A percentile compares a stretch with the other conserved stretches of the same genome.
These are phyloP conservation scores for Ophiorrhiza pumila DNA, from an alignment of 257 asterid genomes.

Conservation along the genomic window DNA sequence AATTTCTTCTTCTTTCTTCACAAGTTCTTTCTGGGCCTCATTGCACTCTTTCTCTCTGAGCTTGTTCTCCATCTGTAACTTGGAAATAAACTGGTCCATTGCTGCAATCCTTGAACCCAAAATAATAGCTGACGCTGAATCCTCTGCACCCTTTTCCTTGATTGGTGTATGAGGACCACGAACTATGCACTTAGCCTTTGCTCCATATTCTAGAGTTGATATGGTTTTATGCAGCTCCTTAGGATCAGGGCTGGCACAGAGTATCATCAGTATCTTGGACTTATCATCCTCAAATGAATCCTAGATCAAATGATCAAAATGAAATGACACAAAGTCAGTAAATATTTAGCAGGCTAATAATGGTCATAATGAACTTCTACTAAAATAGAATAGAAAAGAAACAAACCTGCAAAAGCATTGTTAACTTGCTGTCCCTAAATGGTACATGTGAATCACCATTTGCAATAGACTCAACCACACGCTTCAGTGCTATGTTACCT, in stretches of 20 bases:
- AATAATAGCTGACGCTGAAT: conserved; percentile 62
- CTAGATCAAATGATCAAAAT: conserved; percentile 31
- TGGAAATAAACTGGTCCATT: conserved; percentile 75
- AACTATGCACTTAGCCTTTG: conserved; percentile 91
- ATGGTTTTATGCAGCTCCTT: conserved; percentile 90
- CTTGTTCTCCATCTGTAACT: conserved; percentile 73
- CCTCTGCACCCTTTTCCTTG: conserved; percentile 71
- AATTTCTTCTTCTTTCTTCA: conserved; percentile 65
- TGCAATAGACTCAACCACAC: conserved; percentile 97
- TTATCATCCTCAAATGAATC: conserved; percentile 93
- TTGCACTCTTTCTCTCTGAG: conserved; percentile 54
- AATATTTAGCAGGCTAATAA: background rate
- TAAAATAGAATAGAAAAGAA: background rate
- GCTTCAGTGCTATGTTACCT: conserved; percentile 77
- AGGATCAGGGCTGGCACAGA: conserved; percentile 94
- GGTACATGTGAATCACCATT: conserved; percentile 98
- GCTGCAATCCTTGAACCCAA: conserved; percentile 79
- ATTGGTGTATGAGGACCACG: conserved; percentile 74
- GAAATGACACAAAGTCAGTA: conserved; percentile 8
- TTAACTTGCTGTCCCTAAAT: conserved; percentile 93
- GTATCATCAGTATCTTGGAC: conserved; percentile 87
- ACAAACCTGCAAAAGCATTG: conserved; percentile 95
- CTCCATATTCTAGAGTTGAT: conserved; percentile 90
- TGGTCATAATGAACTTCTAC: background rate
- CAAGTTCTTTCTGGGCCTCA: conserved; percentile 61